Evolutionary conservation across 208 protist species (phyloP), one percentile per base, ranked within the genome.

Genomic region (Endotrypanum monterogeii): DNA sequence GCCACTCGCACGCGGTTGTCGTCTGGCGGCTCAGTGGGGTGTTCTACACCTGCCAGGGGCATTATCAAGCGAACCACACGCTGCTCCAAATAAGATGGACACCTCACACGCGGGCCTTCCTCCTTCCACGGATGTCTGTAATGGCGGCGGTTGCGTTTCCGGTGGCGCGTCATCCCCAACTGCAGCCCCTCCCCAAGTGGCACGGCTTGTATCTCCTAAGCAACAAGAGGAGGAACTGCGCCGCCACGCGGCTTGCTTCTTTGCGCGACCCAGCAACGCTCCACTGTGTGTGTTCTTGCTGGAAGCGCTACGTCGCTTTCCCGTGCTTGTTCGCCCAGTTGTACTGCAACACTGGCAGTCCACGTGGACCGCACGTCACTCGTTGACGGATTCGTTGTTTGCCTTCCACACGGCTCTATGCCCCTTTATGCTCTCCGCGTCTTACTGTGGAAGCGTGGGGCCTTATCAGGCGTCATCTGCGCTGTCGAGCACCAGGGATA

Each of bases 281-380:
- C 83, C 87, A 32, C 57, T 95, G 4, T 90, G 85, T 67, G 83
- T 86, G 61, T 92, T 93, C 63, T 58, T 95, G 32, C 74, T 80
- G 23, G 87, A 93, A 41, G 72, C 83, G 12, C 82, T 93, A 54
- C 82, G 82, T 18, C 83, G 85, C 41, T 93, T 89, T 67, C 91
- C 91, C 6, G 62, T 91, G 46, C 73, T 95, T 2, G 79, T 91
- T 35, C 57, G 71, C 0, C 78, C 78, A 4, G 55, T 65, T 0
- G 66, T 84, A 50, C 78, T 95, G 37, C 79, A 44, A 51, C 82
- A 83, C 46, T 80, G 90, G 72, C 83, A 95, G 71, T 66, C 67
- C 25, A 68, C 85, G 28, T 95, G 89, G 87, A 80, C 87, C 2
- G 56, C 84, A 39, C 84, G 87, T 12, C 91, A 86, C 66, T 78